phyloP scores from a whole-genome alignment of 2,329 filamentous ascomycete species.

The Calonectria leucothoes region DNA sequence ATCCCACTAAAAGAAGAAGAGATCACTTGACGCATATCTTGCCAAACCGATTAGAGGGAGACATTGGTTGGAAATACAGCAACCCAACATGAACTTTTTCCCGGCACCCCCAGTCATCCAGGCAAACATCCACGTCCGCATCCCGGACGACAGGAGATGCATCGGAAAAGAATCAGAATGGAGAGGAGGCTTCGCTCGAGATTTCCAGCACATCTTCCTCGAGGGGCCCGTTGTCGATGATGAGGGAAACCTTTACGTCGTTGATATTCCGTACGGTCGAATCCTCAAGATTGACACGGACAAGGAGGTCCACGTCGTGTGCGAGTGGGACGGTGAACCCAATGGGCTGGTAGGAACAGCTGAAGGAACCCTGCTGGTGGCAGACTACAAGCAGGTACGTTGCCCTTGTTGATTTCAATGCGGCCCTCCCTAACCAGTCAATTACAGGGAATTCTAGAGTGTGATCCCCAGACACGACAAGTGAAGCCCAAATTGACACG shows the following conservation, averaged over 20 bases:
- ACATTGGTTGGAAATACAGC: background rate
- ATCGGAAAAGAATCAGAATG: slow-evolving; percentile 50
- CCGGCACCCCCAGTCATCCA: slow-evolving; percentile 45
- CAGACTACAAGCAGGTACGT: slow-evolving; percentile 55
- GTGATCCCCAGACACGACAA: slow-evolving; percentile 44
- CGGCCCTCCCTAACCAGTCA: background rate
- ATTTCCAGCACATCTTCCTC: slow-evolving; percentile 53
- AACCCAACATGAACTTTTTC: slow-evolving; percentile 49
- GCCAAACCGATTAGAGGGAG: background rate
- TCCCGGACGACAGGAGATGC: slow-evolving; percentile 50
- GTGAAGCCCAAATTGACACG: slow-evolving; percentile 47
- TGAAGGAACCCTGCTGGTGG: slow-evolving; percentile 50
- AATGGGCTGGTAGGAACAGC: slow-evolving; percentile 50
- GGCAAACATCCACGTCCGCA: slow-evolving; percentile 49
- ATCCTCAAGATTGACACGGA: slow-evolving; percentile 48
- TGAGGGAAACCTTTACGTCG: slow-evolving; percentile 49
- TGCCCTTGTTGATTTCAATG: too few species aligned
- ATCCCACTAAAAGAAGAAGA: background rate
- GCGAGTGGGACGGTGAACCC: slow-evolving; percentile 54
- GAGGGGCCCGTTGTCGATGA: slow-evolving; percentile 50
- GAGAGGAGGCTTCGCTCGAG: slow-evolving; percentile 49
- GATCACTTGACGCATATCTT: background rate
- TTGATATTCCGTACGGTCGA: slow-evolving; percentile 54
- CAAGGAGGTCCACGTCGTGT: slow-evolving; percentile 45
- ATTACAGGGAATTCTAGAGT: slow-evolving; percentile 49